phyloP scores from a whole-genome alignment of 2,329 filamentous ascomycete species.

The Ascochyta pisi region DNA sequence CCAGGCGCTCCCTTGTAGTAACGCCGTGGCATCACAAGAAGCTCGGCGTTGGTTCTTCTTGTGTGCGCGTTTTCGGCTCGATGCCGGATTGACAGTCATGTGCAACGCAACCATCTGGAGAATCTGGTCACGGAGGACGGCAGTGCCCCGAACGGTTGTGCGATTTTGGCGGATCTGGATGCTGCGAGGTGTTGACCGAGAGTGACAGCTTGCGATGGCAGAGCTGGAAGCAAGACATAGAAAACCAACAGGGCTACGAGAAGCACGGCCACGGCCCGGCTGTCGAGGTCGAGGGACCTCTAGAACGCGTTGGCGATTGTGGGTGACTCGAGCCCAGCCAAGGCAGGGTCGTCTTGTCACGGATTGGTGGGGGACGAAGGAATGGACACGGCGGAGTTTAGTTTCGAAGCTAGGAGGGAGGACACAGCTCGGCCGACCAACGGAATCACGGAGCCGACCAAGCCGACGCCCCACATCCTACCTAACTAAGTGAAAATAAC shows the following conservation, averaged over 20 bases:
- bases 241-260: background rate
- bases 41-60: constrained; percentile 21
- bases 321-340: constrained; percentile 3
- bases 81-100: constrained; percentile 23
- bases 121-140: constrained; percentile 13
- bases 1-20: constrained; percentile 14
- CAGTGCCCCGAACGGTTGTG: constrained; percentile 16
- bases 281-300: constrained; percentile 6
- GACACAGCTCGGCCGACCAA: no score
- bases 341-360: constrained; percentile 5
- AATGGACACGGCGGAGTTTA: constrained; percentile 10
- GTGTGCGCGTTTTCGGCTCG: constrained; percentile 22
- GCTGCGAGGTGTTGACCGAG: background rate
- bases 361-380: constrained; percentile 6
- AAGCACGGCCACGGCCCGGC: constrained; percentile 5
- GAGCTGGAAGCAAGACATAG: constrained; percentile 1
- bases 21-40: constrained; percentile 16
- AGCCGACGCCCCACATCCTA: no score
- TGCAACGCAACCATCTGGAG: constrained; percentile 20
- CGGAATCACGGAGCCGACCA: no score
- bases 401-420: constrained; percentile 9
- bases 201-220: background rate
- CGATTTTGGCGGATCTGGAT: constrained; percentile 1
- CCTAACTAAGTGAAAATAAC: no score
- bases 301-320: constrained; percentile 5